Conservation (phyloP, 2,329 filamentous ascomycete genomes). For the Torrubiella hemipterigena region DNA sequence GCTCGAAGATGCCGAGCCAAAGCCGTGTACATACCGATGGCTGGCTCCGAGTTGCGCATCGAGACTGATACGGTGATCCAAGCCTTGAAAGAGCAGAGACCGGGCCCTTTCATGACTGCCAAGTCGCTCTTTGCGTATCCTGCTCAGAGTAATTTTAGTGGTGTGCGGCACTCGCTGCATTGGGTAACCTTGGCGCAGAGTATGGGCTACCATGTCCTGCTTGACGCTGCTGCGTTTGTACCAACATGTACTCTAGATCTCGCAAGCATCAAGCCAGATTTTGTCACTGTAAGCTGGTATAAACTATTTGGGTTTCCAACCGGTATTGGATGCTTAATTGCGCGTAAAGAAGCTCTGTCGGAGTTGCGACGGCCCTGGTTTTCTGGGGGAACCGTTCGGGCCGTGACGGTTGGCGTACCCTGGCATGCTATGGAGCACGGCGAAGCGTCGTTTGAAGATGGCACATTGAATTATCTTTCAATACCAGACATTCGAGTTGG, state of each 20-base stretch:
- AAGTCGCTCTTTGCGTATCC: conserved; percentile 29
- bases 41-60: conserved; percentile 15
- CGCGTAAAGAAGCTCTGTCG: conserved; percentile 16
- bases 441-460: conserved; percentile 25
- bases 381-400: conserved; percentile 23
- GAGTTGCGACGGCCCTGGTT: conserved; percentile 25
- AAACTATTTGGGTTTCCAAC: conserved; percentile 30
- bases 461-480: conserved; percentile 25
- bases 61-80: no score
- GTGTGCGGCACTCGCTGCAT: conserved; percentile 26
- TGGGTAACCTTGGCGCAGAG: conserved; percentile 23
- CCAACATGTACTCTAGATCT: conserved; percentile 23
- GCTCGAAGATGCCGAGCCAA: conserved; percentile 14
- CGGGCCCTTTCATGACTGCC: conserved; percentile 10
- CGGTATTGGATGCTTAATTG: conserved; percentile 26
- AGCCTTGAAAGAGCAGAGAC: conserved; percentile 15
- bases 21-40: conserved; percentile 18
- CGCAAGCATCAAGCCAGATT: conserved; percentile 21
- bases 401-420: conserved; percentile 15
- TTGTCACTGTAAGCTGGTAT: conserved; percentile 27
- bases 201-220: conserved; percentile 25
- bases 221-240: conserved; percentile 27
- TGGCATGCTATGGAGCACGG: conserved; percentile 18
- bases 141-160: conserved; percentile 32
- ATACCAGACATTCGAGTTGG: conserved; percentile 25